Evolutionary conservation across 2,329 filamentous ascomycete species (phyloP), one percentile per base, ranked within the genome.

Genomic region (Trichophyton verrucosum): DNA sequence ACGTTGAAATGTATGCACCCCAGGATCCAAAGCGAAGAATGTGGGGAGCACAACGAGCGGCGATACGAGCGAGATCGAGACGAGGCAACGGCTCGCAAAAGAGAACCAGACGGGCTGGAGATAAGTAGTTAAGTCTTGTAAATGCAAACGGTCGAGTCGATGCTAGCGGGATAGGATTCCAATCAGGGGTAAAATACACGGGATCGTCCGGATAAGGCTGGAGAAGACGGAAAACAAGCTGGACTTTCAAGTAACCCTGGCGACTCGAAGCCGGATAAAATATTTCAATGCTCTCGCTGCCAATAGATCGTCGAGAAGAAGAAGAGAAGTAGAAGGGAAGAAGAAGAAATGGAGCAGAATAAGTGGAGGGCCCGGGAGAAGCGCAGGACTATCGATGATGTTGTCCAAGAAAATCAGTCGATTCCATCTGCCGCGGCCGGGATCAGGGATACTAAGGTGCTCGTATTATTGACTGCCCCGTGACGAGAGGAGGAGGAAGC

Each of bases 141-240:
- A 53, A 33, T 53, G 49, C 27, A 24, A 30, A 53, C 13, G 9
- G 33, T 38, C 33, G 33, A 38, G 33, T 38, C 33, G 17, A 22
- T 22, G 20, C 13, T 22, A 53, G 49, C 24, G 49, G 27, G 49
- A 22, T 13, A n/a, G 27, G 22, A 15, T 20, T 53, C 27, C 27
- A 30, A 53, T 53, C 49, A 53, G 49, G 49, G 49, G 49, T 53
- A 30, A 38, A 11, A 9, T 9, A 38, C 17, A 33, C 22, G 44
- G 13, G 49, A 57, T 57, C 55, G 38, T 40, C 20, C 53, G 53
- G 55, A 33, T 57, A 57, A 44, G 55, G 55, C 55, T 57, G 38
- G 30, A 8, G 38, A 20, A 11, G 49, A 53, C 3, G 49, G 22
- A 30, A 17, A 24, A 30, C 11, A n/a, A 17, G 20, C 44, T 13